phyloP scores from a whole-genome alignment of 177 flowering plant genomes.

The Vitis hybrid region DNA sequence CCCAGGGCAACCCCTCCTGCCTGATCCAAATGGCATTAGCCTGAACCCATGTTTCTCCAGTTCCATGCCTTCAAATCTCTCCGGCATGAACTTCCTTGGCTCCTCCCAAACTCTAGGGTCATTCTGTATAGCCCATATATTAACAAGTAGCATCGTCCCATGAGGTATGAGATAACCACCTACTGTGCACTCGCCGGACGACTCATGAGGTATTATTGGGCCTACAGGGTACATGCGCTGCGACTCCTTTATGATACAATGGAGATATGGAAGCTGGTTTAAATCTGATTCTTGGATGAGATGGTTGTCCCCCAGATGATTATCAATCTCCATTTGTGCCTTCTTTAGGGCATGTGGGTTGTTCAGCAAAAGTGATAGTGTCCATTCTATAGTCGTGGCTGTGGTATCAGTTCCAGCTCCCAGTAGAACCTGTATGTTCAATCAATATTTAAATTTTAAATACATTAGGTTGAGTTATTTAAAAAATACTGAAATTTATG shows the following conservation, averaged over 20 bases:
- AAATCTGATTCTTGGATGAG: conserved; percentile 12
- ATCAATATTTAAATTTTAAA: not conserved
- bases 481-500: too few species aligned
- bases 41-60: not conserved
- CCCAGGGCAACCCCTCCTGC: too few species aligned
- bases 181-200: conserved; percentile 14
- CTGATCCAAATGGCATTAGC: conserved; percentile 12
- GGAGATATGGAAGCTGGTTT: conserved; percentile 6
- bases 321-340: conserved; percentile 15
- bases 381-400: not conserved
- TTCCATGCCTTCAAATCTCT: conserved; percentile 2
- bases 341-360: too few species aligned
- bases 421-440: conserved; percentile 1
- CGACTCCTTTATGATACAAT: conserved; percentile 8
- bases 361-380: too few species aligned
- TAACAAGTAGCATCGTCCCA: conserved; percentile 18
- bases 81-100: conserved; percentile 9
- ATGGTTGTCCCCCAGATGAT: not conserved
- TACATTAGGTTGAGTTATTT: too few species aligned
- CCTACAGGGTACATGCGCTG: conserved; percentile 14
- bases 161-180: conserved; percentile 10
- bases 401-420: conserved; percentile 15
- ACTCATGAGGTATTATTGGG: conserved; percentile 14
- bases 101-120: conserved; percentile 5
- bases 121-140: conserved; percentile 14